These are phyloP conservation scores for Cystobasidium tubakii DNA, from an alignment of 768 basidiomycete genomes.

Conservation along the genomic window DNA sequence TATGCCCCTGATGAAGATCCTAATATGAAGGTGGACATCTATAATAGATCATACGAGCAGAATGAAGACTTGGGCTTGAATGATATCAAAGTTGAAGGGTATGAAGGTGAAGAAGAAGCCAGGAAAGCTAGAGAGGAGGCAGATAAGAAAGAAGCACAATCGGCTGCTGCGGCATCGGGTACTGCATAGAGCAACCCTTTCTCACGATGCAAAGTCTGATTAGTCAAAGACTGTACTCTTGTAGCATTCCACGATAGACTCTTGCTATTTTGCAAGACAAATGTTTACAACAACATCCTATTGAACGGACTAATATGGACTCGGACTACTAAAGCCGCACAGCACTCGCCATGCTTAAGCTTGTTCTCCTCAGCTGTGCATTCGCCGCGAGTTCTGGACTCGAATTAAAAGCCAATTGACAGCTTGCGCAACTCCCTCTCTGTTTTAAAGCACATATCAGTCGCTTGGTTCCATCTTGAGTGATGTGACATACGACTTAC, in stretches of 20 bases:
- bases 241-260: background rate
- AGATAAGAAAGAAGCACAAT: constrained; percentile 5
- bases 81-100: constrained; percentile 45
- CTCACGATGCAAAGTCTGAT: background rate
- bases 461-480: too few relatives aligned
- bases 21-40: constrained; percentile 74
- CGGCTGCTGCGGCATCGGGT: constrained; percentile 1
- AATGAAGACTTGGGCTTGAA: constrained; percentile 84
- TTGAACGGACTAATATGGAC: too few relatives aligned
- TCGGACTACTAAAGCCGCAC: too few relatives aligned
- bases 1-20: constrained; percentile 97
- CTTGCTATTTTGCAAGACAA: background rate
- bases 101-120: constrained; percentile 39
- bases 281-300: background rate
- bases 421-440: constrained; percentile 79
- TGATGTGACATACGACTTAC: too few relatives aligned
- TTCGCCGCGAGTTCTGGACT: constrained; percentile 62
- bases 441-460: too few relatives aligned
- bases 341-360: too few relatives aligned
- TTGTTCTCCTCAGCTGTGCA: constrained; percentile 4
- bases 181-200: background rate
- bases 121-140: constrained; percentile 21
- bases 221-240: background rate
- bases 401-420: constrained; percentile 92
- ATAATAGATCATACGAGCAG: constrained; percentile 80